Evolutionary conservation across 208 protist genomes (phyloP), one percentile per base, ranked within the genome.

Genomic region (Wallacemonas sp.): DNA sequence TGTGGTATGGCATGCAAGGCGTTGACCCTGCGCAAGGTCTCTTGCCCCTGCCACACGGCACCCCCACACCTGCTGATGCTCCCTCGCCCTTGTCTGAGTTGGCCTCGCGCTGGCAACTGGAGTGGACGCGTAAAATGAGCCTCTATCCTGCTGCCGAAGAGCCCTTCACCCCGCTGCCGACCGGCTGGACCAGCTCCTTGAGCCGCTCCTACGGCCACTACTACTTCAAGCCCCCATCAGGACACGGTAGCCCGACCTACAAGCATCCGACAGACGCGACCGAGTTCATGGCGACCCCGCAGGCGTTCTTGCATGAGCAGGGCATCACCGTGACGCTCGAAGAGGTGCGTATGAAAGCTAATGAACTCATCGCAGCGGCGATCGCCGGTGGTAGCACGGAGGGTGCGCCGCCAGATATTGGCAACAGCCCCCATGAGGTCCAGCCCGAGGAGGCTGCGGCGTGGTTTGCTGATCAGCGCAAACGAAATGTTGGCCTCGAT

Each of bases 391-490:
- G 15, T 4, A 26, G 30, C 1, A 8, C 26, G 4, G 51, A 19
- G 31, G n/a, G n/a, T 6, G 30, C 5, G 11, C 3, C 21, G 47
- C 5, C n/a, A 27, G 21, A 8, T 11, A 8, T 11, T 14, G 12
- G 31, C n/a, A 24, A 14, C 17, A 45, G 5, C 22, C 8, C 34
- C 6, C 21, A 49, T 33, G 3, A 5, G 56, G 22, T 47, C 9
- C 67, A 24, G 24, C 59, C 49, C 3, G 67, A 73, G 42, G 44
- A 59, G 21, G 79, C 71, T 17, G 66, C 84, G 24, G 60, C 44
- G 28, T 95, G 89, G 86, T 62, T 84, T 4, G 46, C 44, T 9
- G 84, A 93, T 47, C 89, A 95, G 74, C 83, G 86, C 6, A 68
- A 65, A 33, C 86, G 89, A 51, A 41, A 81, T 58, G 68, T 76